Evolutionary conservation across 345 rosid genomes (phyloP).

Genomic region (Salix udensis): DNA sequence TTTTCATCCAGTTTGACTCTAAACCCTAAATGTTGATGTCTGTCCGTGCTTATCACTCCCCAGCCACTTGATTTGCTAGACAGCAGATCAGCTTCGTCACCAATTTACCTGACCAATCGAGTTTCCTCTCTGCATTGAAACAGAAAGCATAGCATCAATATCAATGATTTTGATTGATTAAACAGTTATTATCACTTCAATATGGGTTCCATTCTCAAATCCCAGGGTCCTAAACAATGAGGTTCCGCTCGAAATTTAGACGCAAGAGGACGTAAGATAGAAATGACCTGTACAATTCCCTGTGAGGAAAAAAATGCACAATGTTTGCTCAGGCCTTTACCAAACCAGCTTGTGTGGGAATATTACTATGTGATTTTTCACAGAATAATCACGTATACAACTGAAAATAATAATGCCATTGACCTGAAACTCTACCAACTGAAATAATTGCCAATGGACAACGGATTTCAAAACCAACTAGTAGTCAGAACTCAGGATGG

Average conservation of each 20-base stretch:
- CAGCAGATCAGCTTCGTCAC: no score
- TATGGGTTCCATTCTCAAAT: not conserved
- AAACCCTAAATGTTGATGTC: not conserved
- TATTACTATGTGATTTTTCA: not conserved
- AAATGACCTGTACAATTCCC: not conserved
- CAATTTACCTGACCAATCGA: not conserved
- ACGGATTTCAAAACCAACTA: conserved; percentile 13
- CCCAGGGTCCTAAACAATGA: not conserved
- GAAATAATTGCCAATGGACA: conserved; percentile 20
- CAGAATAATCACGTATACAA: conserved; percentile 18
- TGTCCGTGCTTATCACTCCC: not conserved
- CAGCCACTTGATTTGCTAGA: not conserved
- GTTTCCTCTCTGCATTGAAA: not conserved
- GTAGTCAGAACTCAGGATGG: not conserved
- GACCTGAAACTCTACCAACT: conserved; percentile 10
- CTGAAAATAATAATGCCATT: not conserved
- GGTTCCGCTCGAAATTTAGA: not conserved
- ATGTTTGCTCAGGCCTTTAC: not conserved
- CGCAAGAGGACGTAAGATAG: not conserved
- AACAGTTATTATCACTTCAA: not conserved
- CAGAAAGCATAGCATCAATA: not conserved
- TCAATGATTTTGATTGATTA: no score
- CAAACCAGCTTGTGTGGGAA: no score
- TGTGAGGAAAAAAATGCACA: not conserved
- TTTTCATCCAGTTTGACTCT: no score